phyloP scores from a whole-genome alignment of 2,329 filamentous ascomycete genomes.

The Monosporascus sp. region DNA sequence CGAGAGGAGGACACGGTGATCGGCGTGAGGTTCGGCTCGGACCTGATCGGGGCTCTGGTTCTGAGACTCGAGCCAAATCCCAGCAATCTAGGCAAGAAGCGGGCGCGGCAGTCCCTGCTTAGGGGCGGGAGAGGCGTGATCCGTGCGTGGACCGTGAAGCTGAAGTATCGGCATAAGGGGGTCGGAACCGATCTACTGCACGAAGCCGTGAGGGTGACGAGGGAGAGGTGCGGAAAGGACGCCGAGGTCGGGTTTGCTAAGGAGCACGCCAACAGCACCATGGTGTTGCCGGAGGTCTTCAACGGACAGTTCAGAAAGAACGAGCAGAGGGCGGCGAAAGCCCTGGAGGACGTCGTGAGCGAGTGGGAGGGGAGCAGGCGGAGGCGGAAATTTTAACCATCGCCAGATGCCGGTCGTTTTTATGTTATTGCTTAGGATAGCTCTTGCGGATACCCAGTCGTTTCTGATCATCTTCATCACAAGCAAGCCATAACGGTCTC shows the following conservation, averaged over 20 bases:
- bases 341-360: conserved; percentile 45
- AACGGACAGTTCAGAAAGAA: conserved; percentile 54
- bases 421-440: too few species aligned
- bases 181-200: conserved; percentile 68
- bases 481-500: background rate
- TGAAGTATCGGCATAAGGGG: conserved; percentile 64
- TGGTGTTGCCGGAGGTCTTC: conserved; percentile 58
- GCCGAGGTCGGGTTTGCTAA: conserved; percentile 66
- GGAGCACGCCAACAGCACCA: conserved; percentile 70
- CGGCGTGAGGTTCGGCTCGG: conserved; percentile 61
- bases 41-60: conserved; percentile 67
- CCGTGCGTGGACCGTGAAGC: conserved; percentile 74
- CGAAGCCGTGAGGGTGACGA: conserved; percentile 64
- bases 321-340: conserved; percentile 52
- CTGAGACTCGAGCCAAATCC: conserved; percentile 53
- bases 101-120: conserved; percentile 29
- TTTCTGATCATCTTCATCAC: background rate
- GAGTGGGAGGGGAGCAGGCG: conserved; percentile 42
- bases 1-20: conserved; percentile 53
- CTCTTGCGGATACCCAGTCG: background rate
- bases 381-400: conserved; percentile 33
- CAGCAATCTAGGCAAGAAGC: conserved; percentile 15
- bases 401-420: too few species aligned
- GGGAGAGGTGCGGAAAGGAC: conserved; percentile 62
- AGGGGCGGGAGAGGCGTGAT: conserved; percentile 65